Evolutionary conservation across 2,329 filamentous ascomycete genomes (phyloP), one percentile per base, ranked within the genome.

Genomic region (Colletotrichum sp.): DNA sequence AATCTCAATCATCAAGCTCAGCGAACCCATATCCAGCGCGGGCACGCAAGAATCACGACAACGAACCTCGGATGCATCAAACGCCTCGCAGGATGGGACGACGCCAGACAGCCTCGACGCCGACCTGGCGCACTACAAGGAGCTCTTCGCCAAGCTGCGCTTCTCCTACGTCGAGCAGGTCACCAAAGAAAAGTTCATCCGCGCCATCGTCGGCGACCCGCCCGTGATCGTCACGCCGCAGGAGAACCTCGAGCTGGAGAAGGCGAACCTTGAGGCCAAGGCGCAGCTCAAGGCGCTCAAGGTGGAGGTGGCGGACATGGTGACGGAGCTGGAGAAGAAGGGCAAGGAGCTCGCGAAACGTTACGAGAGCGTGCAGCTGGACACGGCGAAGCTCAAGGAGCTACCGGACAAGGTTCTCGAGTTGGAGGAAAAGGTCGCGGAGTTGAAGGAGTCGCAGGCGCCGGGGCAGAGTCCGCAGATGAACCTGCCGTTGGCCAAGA

Each of bases 91-190:
- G 77, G 92, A 93, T 78, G 91, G 90, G 76, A 91, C 92, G 22
- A 95, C 93, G 12, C 95, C 96, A 0, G 91, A 94, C 18, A 93
- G 93, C 22, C 89, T 98, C 9, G 93, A 95, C 78, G 95, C 94
- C 32, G 96, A 98, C 84, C 89, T 98, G 32, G 89, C 90, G 34
- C 96, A 98, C 85, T 98, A 98, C 87, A 95, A 95, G 86, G 96
- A 98, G 85, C 91, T 98, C 25, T 99, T 98, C 85, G 94, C 95
- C 56, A 98, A 99, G 86, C 90, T 98, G 52, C 95, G 96, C 79
- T 98, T 98, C 88, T 97, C 95, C 78, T 98, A 98, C 85, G 94
- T 98, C 80, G 97, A 99, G 86, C 97, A 98, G 88, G 96, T 98
- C 77, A 98, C 96, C 60, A 99, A 98, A 86, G 97, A 99, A 84